Evolutionary conservation across 768 basidiomycete genomes (phyloP), one percentile per base, ranked within the genome.

Genomic region (Termitomyces sp.): DNA sequence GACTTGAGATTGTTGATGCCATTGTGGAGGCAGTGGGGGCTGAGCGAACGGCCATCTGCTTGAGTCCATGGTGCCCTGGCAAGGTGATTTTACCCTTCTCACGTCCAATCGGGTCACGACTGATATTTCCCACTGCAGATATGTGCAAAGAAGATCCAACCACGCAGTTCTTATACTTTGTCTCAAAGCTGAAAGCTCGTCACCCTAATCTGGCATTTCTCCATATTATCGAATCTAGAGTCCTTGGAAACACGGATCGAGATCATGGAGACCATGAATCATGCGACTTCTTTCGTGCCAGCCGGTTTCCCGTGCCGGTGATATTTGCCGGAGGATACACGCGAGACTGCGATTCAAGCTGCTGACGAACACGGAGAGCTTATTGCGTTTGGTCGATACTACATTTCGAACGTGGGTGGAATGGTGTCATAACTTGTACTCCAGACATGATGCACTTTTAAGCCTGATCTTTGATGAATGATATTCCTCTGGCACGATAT

Each of bases 141-240:
- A 83, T 87, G 82, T 67, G 73, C 7, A 82, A 84, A 81, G 60
- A 65, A 3, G 76, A 87, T 57, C 85, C 84, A 0, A 69, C 77
- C 4, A 81, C 84, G 0, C 81, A 80, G 8, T 89, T 82, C 71
- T 60, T 72, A 0, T 76, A 86, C 67, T 61, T 87, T 34, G 75
- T 81, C 22, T 53, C 70, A 5, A 55, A 76, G 42, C 58, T 88
- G 26, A 70, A 68, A 34, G 55, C 68, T 18, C 58, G 59, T 8
- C 74, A 78, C 61, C 79, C 84, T 5, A 56, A 76, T 32, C 61
- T 77, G 24, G 82, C 83, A 0, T 87, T 85, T 68, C 60, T 87
- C 5, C 84, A 86, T 59, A 60, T 78, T 22, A 65, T 76, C 44
- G 81, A 85, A 59, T 72, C 79, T 14, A 69, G 73, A 4, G 55